Evolutionary conservation across 2,329 filamentous ascomycete species (phyloP).

Genomic region (Trichoderma lentiforme): DNA sequence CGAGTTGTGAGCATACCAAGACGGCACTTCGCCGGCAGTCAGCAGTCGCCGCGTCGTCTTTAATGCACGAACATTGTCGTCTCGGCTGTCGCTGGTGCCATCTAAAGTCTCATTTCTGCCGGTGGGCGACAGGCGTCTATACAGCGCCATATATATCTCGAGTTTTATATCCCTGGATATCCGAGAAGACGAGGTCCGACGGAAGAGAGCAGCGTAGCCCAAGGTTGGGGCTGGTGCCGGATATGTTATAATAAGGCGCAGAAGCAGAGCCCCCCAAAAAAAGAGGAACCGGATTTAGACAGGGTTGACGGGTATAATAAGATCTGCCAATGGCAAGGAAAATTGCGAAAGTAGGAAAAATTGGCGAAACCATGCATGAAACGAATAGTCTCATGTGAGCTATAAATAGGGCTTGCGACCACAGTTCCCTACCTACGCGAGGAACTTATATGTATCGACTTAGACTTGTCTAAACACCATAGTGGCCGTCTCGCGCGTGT

Average conservation of each 20-base stretch:
- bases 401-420: not conserved
- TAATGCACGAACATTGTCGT: not conserved
- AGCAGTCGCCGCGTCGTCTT: not conserved
- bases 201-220: not conserved
- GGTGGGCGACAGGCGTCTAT: not conserved
- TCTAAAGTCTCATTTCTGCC: not conserved
- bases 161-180: not conserved
- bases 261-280: not conserved
- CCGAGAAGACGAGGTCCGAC: not conserved
- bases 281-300: not conserved
- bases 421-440: not conserved
- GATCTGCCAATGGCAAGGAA: not conserved
- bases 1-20: constrained; percentile 42
- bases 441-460: not conserved
- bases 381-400: not conserved
- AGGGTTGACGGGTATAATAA: not conserved
- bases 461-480: not conserved
- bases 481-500: not conserved
- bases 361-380: not conserved
- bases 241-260: not conserved
- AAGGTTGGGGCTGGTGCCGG: not conserved
- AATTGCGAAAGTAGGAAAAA: not conserved
- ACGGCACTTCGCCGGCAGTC: constrained; percentile 28
- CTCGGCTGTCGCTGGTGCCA: not conserved
- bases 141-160: not conserved